Evolutionary conservation across 257 asterid species (phyloP), one percentile per base, ranked within the genome.

Genomic region (Solanum rostratum): DNA sequence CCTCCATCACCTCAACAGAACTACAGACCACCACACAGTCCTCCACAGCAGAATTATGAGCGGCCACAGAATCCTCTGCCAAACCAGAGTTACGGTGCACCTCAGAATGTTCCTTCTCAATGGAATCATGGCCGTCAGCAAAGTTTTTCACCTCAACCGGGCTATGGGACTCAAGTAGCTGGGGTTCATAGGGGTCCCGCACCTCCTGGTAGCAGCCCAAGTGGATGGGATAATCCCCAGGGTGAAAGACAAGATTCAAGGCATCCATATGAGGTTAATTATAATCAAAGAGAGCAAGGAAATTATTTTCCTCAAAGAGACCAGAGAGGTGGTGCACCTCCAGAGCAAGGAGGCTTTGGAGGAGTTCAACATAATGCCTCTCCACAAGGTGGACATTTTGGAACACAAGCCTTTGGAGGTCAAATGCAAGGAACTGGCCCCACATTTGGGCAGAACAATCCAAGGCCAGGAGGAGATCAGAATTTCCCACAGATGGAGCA

Each of bases 61-160:
- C 53, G 59, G 12, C 49, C 65, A 6, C 90, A 70, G 60, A 81
- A 65, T 80, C 33, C 78, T 10, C 62, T 41, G 37, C 82, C 87
- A 33, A 80, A 53, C 59, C 91, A 81, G 85, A 83, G 55, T 83
- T 66, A 83, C 14, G 85, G 84, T 15, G 86, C 84, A 18, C 89
- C 73, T 52, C 93, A 89, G 76, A 79, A 74, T 84, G 83, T 82
- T 82, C 91, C 89, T 24, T 83, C 85, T 16, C 92, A 85, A 59
- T 91, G 90, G 87, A 84, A 78, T 60, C 87, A 90, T 86, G 90
- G 85, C 63, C 84, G 84, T 16, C 89, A 87, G 43, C 88, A 82
- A 81, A 81, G n/a, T 74, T 60, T 79, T 27, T 70, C 60, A 10
- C 80, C 87, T 62, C 89, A 45, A 63, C 90, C 85, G 84, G 79